Evolutionary conservation across 2,329 filamentous ascomycete genomes (phyloP), one percentile per base, ranked within the genome.

Genomic region (Epichloe gansuensis): DNA sequence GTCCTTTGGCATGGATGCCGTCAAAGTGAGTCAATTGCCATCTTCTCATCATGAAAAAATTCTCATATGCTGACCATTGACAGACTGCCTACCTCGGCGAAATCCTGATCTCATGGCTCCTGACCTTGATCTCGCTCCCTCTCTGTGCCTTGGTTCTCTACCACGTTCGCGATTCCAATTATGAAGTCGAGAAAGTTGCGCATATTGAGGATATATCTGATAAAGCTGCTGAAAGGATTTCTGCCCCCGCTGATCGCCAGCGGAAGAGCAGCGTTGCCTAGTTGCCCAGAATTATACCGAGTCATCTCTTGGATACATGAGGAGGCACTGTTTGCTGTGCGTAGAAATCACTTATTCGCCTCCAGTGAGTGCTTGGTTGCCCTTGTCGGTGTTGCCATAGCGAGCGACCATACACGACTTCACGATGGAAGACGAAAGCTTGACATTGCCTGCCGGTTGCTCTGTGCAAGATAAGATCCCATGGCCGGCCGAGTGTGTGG

Each of bases 1-100:
- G 3, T 60, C 62, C 34, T 67, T 63, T 45, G 62, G 63, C 21
- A 64, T 68, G 45, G 66, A 68, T 50, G 60, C 64, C 15, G 63
- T 60, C 34, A 62, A 65, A 53, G 58, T 66, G 35, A 13, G 50
- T 23, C 7, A 7, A 50, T 11, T 4, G 31, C 27, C 27, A 4
- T 31, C 31, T 11, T 31, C 31, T 31, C 27, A 9, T 4, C 3
- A 9, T 31, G 31, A 38, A 25, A 38, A 25, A 13, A 1, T n/a
- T n/a, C 21, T 11, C 8, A 7, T 2, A n/a, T 44, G 27, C 42
- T 47, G n/a, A 46, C 42, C 35, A 3, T 41, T 41, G n/a, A 6
- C 21, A 51, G 47, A 53, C 51, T 7, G 21, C 51, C 5, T 53
- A 53, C 17, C 42, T 53, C 15, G 51, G 51, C n/a, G 51, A 52